phyloP scores from a whole-genome alignment of 176 grass and related monocot genomes.

The Neostapfia colusana region DNA sequence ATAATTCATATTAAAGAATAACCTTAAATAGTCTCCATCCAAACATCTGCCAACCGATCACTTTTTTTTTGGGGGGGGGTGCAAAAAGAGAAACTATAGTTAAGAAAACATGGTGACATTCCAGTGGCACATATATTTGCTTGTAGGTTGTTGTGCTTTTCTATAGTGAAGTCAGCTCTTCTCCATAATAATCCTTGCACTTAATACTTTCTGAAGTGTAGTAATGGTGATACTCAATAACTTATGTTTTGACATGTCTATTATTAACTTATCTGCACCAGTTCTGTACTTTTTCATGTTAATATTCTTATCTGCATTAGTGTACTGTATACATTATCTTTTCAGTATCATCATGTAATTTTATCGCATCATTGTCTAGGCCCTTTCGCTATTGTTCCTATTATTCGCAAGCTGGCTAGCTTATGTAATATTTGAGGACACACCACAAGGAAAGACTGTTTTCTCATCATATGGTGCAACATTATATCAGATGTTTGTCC shows the following conservation, averaged over 20 bases:
- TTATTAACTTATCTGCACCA: neutral
- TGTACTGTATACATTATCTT: neutral
- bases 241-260: neutral
- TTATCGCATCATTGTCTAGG: conserved; percentile 48
- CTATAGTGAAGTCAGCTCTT: neutral
- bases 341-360: conserved; percentile 23
- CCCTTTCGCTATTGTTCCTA: conserved; percentile 80
- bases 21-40: neutral
- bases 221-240: conserved; percentile 19
- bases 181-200: neutral
- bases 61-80: neutral
- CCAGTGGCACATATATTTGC: neutral
- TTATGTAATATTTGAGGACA: conserved; percentile 96
- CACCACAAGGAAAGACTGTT: conserved; percentile 69
- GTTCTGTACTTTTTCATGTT: conserved; percentile 21
- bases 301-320: conserved; percentile 2
- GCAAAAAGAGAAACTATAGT: neutral
- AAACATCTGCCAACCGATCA: neutral
- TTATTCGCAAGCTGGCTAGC: conserved; percentile 96
- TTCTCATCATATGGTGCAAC: conserved; percentile 80
- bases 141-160: neutral
- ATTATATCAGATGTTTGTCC: conserved; percentile 96
- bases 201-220: conserved; percentile 8
- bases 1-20: neutral
- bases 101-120: neutral